Evolutionary conservation across 371 early-diverging fungal genomes (phyloP).

Genomic region (Syncephalastrum racemosum): DNA sequence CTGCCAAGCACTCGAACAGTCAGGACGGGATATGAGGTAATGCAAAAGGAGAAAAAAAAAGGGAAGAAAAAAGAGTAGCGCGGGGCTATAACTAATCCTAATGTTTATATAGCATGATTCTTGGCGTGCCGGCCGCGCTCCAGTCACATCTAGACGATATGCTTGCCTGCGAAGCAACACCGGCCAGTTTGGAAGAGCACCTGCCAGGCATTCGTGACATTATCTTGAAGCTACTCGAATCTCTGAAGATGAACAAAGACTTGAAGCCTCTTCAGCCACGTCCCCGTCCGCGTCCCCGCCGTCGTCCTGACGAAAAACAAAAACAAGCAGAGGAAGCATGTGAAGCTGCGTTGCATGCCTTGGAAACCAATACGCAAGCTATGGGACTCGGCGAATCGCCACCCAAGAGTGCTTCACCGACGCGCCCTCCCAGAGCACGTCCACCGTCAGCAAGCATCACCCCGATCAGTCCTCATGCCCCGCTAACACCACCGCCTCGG

Average conservation of each 20-base stretch:
- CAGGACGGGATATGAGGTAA: slow-evolving; percentile 52
- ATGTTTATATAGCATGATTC: slow-evolving; percentile 40
- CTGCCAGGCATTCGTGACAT: slow-evolving; percentile 56
- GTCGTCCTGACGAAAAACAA: slow-evolving; percentile 3
- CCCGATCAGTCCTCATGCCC: too few relatives aligned
- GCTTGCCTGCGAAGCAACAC: slow-evolving; percentile 48
- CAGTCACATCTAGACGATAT: slow-evolving; percentile 44
- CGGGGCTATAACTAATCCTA: slow-evolving; percentile 1
- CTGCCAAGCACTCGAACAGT: slow-evolving; percentile 45
- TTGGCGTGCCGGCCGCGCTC: slow-evolving; percentile 52
- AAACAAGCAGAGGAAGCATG: background rate
- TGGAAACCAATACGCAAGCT: too few relatives aligned
- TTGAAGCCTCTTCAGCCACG: slow-evolving; percentile 14
- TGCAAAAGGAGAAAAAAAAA: background rate
- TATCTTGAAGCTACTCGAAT: slow-evolving; percentile 53
- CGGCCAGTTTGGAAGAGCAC: slow-evolving; percentile 47
- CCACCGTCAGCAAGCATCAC: too few relatives aligned
- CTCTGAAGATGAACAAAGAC: slow-evolving; percentile 55
- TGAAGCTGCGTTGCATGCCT: too few relatives aligned
- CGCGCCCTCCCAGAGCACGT: too few relatives aligned
- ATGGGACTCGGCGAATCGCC: too few relatives aligned
- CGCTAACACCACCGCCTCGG: slow-evolving; percentile 3
- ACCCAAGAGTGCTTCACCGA: too few relatives aligned
- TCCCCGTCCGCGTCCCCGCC: slow-evolving; percentile 2
- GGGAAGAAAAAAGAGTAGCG: background rate